A percentile compares a stretch with the other conserved stretches of the same genome.
phyloP scores from a whole-genome alignment of 2,329 filamentous ascomycete species.

The Nannizzia gypsea region DNA sequence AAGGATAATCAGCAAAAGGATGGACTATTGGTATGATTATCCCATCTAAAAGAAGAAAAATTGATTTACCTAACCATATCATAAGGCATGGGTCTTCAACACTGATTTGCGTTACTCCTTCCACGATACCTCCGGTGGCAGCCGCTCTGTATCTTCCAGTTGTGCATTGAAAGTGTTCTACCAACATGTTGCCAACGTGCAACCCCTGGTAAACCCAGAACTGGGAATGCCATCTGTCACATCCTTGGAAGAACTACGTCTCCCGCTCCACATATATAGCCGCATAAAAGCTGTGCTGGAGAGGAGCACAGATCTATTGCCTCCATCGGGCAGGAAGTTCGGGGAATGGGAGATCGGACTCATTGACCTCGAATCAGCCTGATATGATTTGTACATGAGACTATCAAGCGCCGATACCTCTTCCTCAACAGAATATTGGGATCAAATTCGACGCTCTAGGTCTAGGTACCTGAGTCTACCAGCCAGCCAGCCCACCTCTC shows the following conservation, averaged over 20 bases:
- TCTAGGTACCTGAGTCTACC: conserved; percentile 6
- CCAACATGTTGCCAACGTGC: conserved; percentile 25
- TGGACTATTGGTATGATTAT: conserved; percentile 28
- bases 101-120: conserved; percentile 47
- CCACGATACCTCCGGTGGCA: conserved; percentile 22
- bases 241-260: conserved; percentile 39
- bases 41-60: not conserved
- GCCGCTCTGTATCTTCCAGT: conserved; percentile 20
- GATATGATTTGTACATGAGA: not conserved
- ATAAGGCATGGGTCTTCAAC: conserved; percentile 48
- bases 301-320: conserved; percentile 36
- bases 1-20: conserved; percentile 11
- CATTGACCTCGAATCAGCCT: conserved; percentile 29
- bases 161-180: conserved; percentile 50
- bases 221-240: conserved; percentile 28
- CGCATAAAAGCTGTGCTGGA: conserved; percentile 28
- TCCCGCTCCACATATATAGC: conserved; percentile 29
- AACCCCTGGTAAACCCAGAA: conserved; percentile 27
- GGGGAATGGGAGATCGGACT: conserved; percentile 45
- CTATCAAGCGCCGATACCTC: not conserved
- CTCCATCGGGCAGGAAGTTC: conserved; percentile 39
- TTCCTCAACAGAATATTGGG: not conserved
- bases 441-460: conserved; percentile 26
- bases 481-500: not conserved
- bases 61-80: not conserved